Evolutionary conservation across 768 basidiomycete species (phyloP).

Genomic region (Trametes meyenii): DNA sequence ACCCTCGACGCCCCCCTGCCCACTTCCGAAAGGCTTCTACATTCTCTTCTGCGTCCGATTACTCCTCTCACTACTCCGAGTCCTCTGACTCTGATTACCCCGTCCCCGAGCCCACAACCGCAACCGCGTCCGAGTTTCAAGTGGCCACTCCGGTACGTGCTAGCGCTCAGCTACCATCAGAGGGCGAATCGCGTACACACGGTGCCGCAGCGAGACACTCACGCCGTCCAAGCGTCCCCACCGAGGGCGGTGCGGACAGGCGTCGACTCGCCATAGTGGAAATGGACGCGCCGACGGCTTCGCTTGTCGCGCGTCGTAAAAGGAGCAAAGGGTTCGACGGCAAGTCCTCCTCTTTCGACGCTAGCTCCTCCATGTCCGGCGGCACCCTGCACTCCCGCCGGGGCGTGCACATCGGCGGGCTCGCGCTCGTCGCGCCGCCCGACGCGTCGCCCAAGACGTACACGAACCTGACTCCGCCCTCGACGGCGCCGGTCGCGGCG

Average conservation of each 20-base stretch:
- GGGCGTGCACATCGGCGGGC: constrained; percentile 39
- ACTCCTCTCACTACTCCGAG: constrained; percentile 46
- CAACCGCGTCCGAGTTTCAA: not conserved
- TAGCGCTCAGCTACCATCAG: not conserved
- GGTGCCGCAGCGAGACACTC: constrained; percentile 26
- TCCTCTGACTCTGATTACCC: constrained; percentile 17
- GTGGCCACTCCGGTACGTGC: constrained; percentile 4
- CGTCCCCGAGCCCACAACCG: not conserved
- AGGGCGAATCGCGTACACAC: constrained; percentile 5
- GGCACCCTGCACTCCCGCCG: constrained; percentile 27
- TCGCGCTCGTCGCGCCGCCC: constrained; percentile 74
- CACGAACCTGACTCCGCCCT: constrained; percentile 55
- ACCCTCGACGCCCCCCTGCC: not conserved
- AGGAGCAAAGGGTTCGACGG: constrained; percentile 20
- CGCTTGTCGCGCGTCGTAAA: constrained; percentile 26
- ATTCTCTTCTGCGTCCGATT: constrained; percentile 49
- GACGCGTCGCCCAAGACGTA: constrained; percentile 61
- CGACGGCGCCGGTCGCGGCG: constrained; percentile 43
- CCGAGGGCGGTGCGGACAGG: constrained; percentile 64
- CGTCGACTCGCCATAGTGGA: constrained; percentile 69
- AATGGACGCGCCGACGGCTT: constrained; percentile 46
- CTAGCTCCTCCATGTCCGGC: constrained; percentile 6
- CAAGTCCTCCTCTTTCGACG: constrained; percentile 2
- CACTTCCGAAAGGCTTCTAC: constrained; percentile 8
- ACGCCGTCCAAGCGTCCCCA: constrained; percentile 54